A percentile compares a stretch with the other conserved stretches of the same genome.
Conservation (phyloP, 2,329 filamentous ascomycete species). For the Pseudocercospora ulei region DNA sequence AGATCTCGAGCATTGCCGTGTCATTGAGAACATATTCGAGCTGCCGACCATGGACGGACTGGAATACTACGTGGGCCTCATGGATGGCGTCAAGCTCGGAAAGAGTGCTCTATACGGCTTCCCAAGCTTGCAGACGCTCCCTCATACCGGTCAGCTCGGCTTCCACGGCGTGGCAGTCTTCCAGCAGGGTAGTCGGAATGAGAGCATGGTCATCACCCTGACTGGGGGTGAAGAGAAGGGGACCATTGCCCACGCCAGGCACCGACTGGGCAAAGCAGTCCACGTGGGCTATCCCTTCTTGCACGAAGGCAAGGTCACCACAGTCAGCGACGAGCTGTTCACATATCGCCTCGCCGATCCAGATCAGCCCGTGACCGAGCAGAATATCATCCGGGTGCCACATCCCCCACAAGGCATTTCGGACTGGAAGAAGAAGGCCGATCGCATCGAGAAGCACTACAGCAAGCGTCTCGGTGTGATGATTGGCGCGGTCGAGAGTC, state of each 20-base stretch:
- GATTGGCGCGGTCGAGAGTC: slow-evolving; percentile 74
- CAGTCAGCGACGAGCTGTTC: slow-evolving; percentile 87
- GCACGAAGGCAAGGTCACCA: slow-evolving; percentile 81
- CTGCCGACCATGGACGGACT: slow-evolving; percentile 84
- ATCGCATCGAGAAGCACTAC: slow-evolving; percentile 74
- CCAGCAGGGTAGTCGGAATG: slow-evolving; percentile 88
- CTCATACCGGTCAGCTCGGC: slow-evolving; percentile 68
- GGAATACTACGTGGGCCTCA: slow-evolving; percentile 71
- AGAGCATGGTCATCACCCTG: slow-evolving; percentile 88
- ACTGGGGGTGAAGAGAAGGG: slow-evolving; percentile 62
- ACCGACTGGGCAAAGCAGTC: slow-evolving; percentile 72
- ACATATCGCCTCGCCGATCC: slow-evolving; percentile 63
- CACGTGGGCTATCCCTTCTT: slow-evolving; percentile 92
- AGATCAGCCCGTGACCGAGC: slow-evolving; percentile 31
- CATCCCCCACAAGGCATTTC: slow-evolving; percentile 68
- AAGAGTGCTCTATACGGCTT: slow-evolving; percentile 82
- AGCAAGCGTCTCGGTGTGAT: slow-evolving; percentile 83
- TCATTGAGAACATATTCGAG: slow-evolving; percentile 93
- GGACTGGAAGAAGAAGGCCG: slow-evolving; percentile 74
- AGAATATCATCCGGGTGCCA: slow-evolving; percentile 55
- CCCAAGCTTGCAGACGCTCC: slow-evolving; percentile 75
- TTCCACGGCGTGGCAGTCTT: slow-evolving; percentile 92
- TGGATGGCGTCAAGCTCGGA: slow-evolving; percentile 74
- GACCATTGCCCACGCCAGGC: slow-evolving; percentile 61
- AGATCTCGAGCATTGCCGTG: slow-evolving; percentile 74